phyloP scores from a whole-genome alignment of 352 stramenopile genomes.

The Pythium guiyangense region DNA sequence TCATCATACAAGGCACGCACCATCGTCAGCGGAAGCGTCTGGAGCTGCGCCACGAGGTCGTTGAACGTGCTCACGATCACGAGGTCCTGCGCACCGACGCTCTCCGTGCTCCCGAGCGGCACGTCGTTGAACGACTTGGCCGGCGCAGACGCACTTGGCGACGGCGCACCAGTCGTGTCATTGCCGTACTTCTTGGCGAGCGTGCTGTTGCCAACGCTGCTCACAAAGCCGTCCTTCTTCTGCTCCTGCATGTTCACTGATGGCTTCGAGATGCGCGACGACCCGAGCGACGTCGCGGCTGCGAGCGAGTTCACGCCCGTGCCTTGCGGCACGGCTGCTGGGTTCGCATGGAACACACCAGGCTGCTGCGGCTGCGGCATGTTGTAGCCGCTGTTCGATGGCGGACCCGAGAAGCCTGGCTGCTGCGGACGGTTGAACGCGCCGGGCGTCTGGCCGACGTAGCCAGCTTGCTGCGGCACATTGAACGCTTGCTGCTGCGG shows the following conservation, averaged over 20 bases:
- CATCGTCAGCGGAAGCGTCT: conserved; percentile 74
- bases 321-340: conserved; percentile 44
- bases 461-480: conserved; percentile 20
- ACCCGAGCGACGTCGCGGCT: conserved; percentile 43
- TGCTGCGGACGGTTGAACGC: conserved; percentile 37
- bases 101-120: conserved; percentile 64
- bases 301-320: conserved; percentile 68
- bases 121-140: conserved; percentile 47
- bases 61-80: conserved; percentile 81
- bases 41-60: conserved; percentile 69
- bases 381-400: conserved; percentile 35
- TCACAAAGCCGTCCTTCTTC: conserved; percentile 83
- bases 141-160: conserved; percentile 23
- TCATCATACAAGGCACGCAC: conserved; percentile 35
- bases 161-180: conserved; percentile 52
- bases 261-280: conserved; percentile 73
- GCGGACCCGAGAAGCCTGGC: conserved; percentile 42
- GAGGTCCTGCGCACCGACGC: conserved; percentile 66
- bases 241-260: conserved; percentile 80
- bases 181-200: conserved; percentile 87
- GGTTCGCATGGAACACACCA: conserved; percentile 30
- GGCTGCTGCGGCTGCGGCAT: conserved; percentile 18
- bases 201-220: conserved; percentile 84
- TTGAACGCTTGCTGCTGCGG: conserved; percentile 18
- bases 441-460: conserved; percentile 31